These are phyloP conservation scores for Diaporthe ampelina DNA, from an alignment of 2,329 filamentous ascomycete species.

Conservation along the genomic window DNA sequence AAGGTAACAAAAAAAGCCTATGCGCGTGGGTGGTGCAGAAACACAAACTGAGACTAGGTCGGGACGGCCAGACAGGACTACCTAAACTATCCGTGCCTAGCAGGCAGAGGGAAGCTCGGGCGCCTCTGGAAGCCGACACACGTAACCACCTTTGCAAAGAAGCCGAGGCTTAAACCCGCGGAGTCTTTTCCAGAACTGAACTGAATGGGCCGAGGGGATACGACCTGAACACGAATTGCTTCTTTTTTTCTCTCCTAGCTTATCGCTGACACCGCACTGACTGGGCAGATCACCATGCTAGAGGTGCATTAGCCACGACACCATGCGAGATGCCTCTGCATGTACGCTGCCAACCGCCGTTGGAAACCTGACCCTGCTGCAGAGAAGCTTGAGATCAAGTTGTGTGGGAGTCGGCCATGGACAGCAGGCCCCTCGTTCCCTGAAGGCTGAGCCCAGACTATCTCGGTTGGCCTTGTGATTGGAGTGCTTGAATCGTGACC, in stretches of 20 bases:
- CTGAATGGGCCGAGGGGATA: background rate
- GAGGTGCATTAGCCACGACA: background rate
- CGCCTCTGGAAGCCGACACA: conserved; percentile 19
- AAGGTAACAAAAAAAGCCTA: conserved; percentile 1
- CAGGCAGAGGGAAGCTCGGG: background rate
- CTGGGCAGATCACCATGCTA: background rate
- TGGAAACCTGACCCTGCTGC: background rate
- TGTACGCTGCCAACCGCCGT: background rate
- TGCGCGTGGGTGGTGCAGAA: conserved; percentile 25
- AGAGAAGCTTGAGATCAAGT: background rate
- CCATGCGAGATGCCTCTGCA: background rate
- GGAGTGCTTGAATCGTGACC: conserved; percentile 16
- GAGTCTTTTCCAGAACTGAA: conserved; percentile 26
- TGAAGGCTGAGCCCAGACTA: background rate
- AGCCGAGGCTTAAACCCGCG: conserved; percentile 13
- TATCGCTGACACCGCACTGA: conserved; percentile 8
- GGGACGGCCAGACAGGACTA: conserved; percentile 15
- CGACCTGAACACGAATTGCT: conserved; percentile 20
- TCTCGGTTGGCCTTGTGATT: conserved; percentile 15
- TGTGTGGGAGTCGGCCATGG: background rate
- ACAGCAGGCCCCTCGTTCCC: background rate
- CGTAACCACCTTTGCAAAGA: background rate
- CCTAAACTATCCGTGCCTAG: too few relatives aligned
- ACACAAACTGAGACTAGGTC: conserved; percentile 13
- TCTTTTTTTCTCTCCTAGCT: conserved; percentile 1